These are phyloP conservation scores for Gautieria morchelliformis DNA, from an alignment of 768 basidiomycete species.

Conservation along the genomic window DNA sequence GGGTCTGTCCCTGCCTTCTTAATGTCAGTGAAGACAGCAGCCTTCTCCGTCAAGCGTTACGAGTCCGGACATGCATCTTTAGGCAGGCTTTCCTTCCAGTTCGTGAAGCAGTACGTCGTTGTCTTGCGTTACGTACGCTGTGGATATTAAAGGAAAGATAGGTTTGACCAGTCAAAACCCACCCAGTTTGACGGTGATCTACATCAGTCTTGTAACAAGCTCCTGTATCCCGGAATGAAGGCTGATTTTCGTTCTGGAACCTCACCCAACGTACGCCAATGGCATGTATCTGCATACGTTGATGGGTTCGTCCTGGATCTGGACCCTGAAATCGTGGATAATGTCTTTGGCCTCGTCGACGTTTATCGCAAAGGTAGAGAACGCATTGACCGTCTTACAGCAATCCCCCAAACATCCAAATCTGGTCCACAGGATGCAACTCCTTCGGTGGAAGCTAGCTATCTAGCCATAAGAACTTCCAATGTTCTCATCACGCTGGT, in stretches of 20 bases:
- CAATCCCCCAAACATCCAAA: not conserved
- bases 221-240: conserved; percentile 74
- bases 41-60: conserved; percentile 63
- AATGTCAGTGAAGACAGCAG: conserved; percentile 68
- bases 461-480: conserved; percentile 40
- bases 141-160: conserved; percentile 20
- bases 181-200: conserved; percentile 61
- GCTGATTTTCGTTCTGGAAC: conserved; percentile 57
- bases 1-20: conserved; percentile 69
- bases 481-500: conserved; percentile 56
- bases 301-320: conserved; percentile 81
- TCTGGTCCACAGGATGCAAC: conserved; percentile 1
- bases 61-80: conserved; percentile 73
- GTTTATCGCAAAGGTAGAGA: conserved; percentile 79
- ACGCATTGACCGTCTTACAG: conserved; percentile 57
- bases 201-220: conserved; percentile 60
- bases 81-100: conserved; percentile 72
- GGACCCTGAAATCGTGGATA: conserved; percentile 71
- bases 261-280: conserved; percentile 36
- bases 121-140: not conserved
- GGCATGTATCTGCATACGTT: conserved; percentile 60
- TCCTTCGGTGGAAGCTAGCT: conserved; percentile 13
- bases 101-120: conserved; percentile 58
- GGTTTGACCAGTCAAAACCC: conserved; percentile 68
- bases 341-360: conserved; percentile 72